phyloP scores from a whole-genome alignment of 345 rosid species.

The Cardamine resedifolia region DNA sequence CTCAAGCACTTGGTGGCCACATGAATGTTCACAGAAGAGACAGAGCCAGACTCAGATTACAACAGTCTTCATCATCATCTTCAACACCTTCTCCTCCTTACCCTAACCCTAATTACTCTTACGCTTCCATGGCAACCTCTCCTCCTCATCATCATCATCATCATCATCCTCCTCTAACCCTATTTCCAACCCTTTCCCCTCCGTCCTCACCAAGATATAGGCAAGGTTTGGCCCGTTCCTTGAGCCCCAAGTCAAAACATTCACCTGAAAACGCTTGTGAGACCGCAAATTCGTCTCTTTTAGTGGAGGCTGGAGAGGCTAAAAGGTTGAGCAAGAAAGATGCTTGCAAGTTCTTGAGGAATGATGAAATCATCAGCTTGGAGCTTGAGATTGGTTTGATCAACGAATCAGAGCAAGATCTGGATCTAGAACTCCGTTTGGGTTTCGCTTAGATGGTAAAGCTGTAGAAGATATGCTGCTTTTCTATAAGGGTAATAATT shows the following conservation, averaged over 20 bases:
- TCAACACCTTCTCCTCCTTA: constrained; percentile 53
- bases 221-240: constrained; percentile 32
- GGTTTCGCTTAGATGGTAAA: constrained; percentile 53
- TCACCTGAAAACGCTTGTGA: constrained; percentile 26
- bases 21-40: constrained; percentile 96
- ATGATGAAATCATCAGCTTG: constrained; percentile 47
- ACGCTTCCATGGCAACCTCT: constrained; percentile 44
- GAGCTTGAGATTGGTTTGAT: constrained; percentile 69
- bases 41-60: constrained; percentile 80
- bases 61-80: constrained; percentile 58
- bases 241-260: constrained; percentile 32
- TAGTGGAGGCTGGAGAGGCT: constrained; percentile 38
- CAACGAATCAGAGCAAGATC: constrained; percentile 52
- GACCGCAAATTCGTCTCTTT: constrained; percentile 14
- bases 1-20: constrained; percentile 98
- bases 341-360: constrained; percentile 42
- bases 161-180: constrained; percentile 43
- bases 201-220: constrained; percentile 23
- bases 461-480: constrained; percentile 11
- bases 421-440: constrained; percentile 95
- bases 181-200: constrained; percentile 46
- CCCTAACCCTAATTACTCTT: constrained; percentile 66
- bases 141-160: constrained; percentile 23
- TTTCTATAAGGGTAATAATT: background rate
- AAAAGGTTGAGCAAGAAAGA: constrained; percentile 39